Evolutionary conservation across 805 yeast genomes (phyloP).

Genomic region (Tetrapisispora namnaoensis): DNA sequence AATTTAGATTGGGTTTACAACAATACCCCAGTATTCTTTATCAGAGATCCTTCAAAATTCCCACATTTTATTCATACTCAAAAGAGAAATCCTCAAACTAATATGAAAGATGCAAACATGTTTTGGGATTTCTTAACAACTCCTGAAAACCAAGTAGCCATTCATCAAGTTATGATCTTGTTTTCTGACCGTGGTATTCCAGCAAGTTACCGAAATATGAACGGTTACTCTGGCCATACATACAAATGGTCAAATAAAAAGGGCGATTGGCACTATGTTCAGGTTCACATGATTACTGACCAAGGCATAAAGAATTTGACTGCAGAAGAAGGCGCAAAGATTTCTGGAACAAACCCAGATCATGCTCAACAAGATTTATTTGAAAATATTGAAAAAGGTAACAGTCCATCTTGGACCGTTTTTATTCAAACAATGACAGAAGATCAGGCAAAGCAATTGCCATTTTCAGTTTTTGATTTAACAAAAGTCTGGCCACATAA

Average conservation of each 20-base stretch:
- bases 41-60: constrained; percentile 56
- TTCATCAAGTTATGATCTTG: constrained; percentile 54
- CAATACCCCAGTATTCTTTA: constrained; percentile 60
- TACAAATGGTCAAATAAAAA: constrained; percentile 49
- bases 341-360: constrained; percentile 76
- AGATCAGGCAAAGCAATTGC: constrained; percentile 62
- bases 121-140: constrained; percentile 74
- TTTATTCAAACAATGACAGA: constrained; percentile 82
- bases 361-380: constrained; percentile 71
- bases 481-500: constrained; percentile 90
- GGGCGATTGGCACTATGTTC: constrained; percentile 47
- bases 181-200: constrained; percentile 64
- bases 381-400: constrained; percentile 67
- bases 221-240: constrained; percentile 61
- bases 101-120: constrained; percentile 70
- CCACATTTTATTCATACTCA: constrained; percentile 60
- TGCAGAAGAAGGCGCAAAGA: constrained; percentile 57
- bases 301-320: constrained; percentile 44
- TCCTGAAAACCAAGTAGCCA: constrained; percentile 56
- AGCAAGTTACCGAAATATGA: constrained; percentile 43
- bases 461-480: constrained; percentile 79
- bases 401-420: constrained; percentile 75
- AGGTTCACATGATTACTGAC: constrained; percentile 45
- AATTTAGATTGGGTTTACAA: constrained; percentile 64
- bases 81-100: constrained; percentile 61